These are phyloP conservation scores for Jacaranda copaia DNA, from an alignment of 257 asterid species.

Conservation along the genomic window DNA sequence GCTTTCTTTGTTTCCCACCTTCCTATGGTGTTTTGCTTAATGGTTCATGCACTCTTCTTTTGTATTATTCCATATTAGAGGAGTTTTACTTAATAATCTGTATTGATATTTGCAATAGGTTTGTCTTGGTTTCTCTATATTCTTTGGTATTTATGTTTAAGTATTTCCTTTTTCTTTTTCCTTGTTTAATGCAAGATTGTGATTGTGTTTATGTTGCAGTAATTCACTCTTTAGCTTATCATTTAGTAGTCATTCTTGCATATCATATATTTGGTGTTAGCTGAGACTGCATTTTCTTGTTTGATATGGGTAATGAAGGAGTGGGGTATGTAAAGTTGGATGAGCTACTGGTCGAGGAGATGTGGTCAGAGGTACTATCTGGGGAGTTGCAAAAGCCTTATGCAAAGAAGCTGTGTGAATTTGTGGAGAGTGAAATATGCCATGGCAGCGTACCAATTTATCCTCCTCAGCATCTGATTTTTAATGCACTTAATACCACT, in stretches of 20 bases:
- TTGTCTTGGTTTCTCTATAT: not conserved
- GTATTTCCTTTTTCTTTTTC: not conserved
- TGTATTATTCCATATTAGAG: not conserved
- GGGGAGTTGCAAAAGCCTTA: slow-evolving; percentile 84
- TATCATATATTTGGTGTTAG: not conserved
- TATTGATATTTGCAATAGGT: not conserved
- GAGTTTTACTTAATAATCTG: not conserved
- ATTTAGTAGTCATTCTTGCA: not conserved
- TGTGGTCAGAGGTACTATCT: slow-evolving; percentile 75
- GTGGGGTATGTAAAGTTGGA: slow-evolving; percentile 61
- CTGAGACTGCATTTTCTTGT: slow-evolving; percentile 31
- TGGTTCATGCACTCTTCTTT: not conserved
- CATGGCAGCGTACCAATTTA: slow-evolving; percentile 63
- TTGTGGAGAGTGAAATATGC: slow-evolving; percentile 70
- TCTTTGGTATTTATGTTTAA: not conserved
- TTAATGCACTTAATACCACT: slow-evolving; percentile 88
- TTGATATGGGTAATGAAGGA: slow-evolving; percentile 44
- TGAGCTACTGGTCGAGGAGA: slow-evolving; percentile 81
- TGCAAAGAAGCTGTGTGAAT: slow-evolving; percentile 62
- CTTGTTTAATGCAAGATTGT: not conserved
- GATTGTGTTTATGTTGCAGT: too few species aligned
- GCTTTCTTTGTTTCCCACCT: not conserved
- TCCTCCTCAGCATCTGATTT: slow-evolving; percentile 87
- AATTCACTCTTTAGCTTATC: too few species aligned
- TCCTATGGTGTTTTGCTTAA: not conserved